Evolutionary conservation across 495 filamentous ascomycete genomes (phyloP).

Genomic region (Glutinoglossum americanum): DNA sequence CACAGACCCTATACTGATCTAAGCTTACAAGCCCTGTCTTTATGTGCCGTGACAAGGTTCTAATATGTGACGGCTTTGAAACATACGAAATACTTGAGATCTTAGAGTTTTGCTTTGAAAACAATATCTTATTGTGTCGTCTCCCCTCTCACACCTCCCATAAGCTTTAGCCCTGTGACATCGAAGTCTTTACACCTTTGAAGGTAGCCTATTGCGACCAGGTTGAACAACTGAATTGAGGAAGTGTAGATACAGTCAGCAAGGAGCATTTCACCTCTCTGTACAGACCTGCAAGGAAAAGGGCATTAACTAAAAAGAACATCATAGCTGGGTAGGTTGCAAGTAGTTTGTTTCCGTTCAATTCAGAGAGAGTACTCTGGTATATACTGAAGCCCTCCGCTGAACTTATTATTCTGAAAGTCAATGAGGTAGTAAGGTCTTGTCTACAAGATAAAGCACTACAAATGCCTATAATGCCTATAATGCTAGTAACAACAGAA

Average conservation of each 20-base stretch:
- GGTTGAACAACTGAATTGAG: slow-evolving; percentile 11
- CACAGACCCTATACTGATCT: too few species aligned
- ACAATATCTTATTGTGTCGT: background rate
- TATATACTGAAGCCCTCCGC: slow-evolving; percentile 10
- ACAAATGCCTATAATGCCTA: slow-evolving; percentile 10
- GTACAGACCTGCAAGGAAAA: slow-evolving; percentile 15
- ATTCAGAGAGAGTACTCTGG: slow-evolving; percentile 18
- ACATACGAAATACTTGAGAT: slow-evolving; percentile 1
- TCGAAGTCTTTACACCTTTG: background rate
- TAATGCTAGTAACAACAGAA: slow-evolving; percentile 12
- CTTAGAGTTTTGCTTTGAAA: slow-evolving; percentile 8
- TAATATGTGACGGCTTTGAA: slow-evolving; percentile 5
- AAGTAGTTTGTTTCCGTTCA: slow-evolving; percentile 17
- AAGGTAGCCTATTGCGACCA: slow-evolving; percentile 13
- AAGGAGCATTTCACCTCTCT: slow-evolving; percentile 19
- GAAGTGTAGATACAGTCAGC: slow-evolving; percentile 13
- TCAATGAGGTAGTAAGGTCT: slow-evolving; percentile 10
- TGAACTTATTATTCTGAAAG: slow-evolving; percentile 11
- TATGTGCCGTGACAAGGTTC: too few species aligned
- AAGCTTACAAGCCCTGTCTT: too few species aligned
- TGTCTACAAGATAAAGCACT: slow-evolving; percentile 11
- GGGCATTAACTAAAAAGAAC: slow-evolving; percentile 16
- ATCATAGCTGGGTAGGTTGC: slow-evolving; percentile 15
- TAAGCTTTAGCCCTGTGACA: background rate
- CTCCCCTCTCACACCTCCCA: background rate